Base-by-base conservation (phyloP, 495 filamentous ascomycete genomes). In the Platismatia glauca region DNA sequence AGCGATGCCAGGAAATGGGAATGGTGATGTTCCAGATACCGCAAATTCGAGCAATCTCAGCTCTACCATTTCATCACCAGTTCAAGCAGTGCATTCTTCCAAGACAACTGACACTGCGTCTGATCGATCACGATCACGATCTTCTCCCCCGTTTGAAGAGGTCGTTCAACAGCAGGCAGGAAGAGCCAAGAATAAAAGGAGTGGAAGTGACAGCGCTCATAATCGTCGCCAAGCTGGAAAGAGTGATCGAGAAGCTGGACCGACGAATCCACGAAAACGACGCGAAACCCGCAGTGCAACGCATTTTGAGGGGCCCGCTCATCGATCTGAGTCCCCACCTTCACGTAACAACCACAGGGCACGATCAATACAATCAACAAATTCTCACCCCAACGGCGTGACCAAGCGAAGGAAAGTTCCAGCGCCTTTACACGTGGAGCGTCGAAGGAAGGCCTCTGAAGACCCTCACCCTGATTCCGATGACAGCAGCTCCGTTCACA, bases 391-490 rank as follows among this genome's bases (percentile, higher is more conserved):
- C 29, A 53, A 53, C 16, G 62, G 71, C 5, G 77, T 77, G 66
- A 59, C 57, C 15, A 71, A 71, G 39, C 50, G 61, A 55, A 78
- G 72, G 60, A 81, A 77, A 57, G 71, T 71, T 1, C 78, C 77
- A 5, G 72, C 78, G 3, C 85, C 87, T 24, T 76, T 87, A 12
- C 76, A 76, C 15, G 74, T 78, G 16, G 75, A 75, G 8, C 72
- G 69, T 37, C 68, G 66, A n/a, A 73, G 77, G 24, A 79, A 79
- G 59, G 70, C 70, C 38, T 85, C 82, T 1, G 82, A 89, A 65
- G 88, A 90, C 64, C 79, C 86, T 33, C 82, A 83, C 59, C 89
- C 86, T 3, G 87, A 89, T 41, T 91, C 89, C 11, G 89, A 87
- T 56, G 82, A 80, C 4, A 87, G 85, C 69, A 81, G 84, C 34